Evolutionary conservation across 2,329 filamentous ascomycete genomes (phyloP).

Genomic region (Sodiomyces alkalinus): DNA sequence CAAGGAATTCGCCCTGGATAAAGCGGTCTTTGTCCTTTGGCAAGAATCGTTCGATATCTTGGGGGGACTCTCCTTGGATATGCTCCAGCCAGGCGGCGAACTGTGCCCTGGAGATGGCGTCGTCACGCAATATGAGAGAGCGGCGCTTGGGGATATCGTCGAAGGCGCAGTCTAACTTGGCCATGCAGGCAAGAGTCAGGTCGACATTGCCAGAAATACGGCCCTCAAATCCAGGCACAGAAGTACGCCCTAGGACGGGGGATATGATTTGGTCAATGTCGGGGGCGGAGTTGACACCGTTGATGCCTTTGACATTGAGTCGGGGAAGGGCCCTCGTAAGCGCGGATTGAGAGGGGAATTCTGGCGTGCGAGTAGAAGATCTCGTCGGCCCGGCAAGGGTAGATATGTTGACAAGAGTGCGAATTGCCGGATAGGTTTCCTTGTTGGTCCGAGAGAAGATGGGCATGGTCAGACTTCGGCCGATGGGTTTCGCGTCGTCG

Average conservation of each 20-base stretch:
- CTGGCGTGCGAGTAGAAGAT: not conserved
- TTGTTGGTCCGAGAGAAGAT: constrained; percentile 22
- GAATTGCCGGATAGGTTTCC: constrained; percentile 14
- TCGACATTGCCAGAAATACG: constrained; percentile 17
- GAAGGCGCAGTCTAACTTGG: constrained; percentile 32
- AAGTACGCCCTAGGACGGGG: constrained; percentile 5
- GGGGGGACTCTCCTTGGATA: constrained; percentile 27
- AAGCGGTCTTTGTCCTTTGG: constrained; percentile 25
- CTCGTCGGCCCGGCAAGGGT: constrained; percentile 15
- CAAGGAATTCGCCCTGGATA: constrained; percentile 32
- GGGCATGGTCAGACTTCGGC: constrained; percentile 21
- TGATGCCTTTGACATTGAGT: constrained; percentile 8
- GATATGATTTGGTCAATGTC: constrained; percentile 5
- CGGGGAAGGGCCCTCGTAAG: constrained; percentile 8
- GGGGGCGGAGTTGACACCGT: constrained; percentile 6
- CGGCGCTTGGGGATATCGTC: constrained; percentile 23
- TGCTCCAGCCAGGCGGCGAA: constrained; percentile 33
- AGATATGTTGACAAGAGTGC: constrained; percentile 18
- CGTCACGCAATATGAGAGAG: constrained; percentile 13
- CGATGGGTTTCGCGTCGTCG: not conserved
- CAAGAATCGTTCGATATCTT: constrained; percentile 12
- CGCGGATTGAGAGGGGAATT: constrained; percentile 9
- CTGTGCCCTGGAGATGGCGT: constrained; percentile 16
- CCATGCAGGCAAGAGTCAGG: constrained; percentile 32
- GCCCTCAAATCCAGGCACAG: not conserved